These are phyloP conservation scores for Penicillium sp. DNA, from an alignment of 2,329 filamentous ascomycete genomes.

Conservation along the genomic window DNA sequence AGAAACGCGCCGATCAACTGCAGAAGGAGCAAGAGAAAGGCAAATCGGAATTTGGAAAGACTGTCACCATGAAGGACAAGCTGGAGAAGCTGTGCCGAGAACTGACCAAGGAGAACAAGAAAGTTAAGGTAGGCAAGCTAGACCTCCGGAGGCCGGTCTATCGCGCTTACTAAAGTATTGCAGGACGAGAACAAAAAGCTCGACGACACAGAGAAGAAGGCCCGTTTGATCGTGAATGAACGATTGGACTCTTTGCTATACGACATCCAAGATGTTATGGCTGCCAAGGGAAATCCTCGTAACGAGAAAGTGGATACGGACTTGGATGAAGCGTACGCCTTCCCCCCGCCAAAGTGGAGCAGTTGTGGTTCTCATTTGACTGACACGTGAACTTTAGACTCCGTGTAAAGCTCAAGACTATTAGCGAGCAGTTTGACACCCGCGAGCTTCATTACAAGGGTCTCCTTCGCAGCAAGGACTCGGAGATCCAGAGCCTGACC, in stretches of 20 bases:
- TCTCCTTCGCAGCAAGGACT: constrained; percentile 87
- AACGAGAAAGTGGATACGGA: constrained; percentile 81
- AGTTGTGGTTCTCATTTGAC: neutral
- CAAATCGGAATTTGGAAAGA: constrained; percentile 85
- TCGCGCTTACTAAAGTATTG: neutral
- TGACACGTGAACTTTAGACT: constrained; percentile 41
- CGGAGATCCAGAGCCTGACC: constrained; percentile 90
- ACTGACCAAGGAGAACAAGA: constrained; percentile 95
- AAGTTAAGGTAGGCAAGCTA: constrained; percentile 72
- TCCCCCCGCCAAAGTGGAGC: neutral
- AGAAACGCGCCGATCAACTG: constrained; percentile 88
- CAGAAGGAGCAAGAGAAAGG: constrained; percentile 96
- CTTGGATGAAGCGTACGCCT: constrained; percentile 78
- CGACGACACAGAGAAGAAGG: constrained; percentile 80
- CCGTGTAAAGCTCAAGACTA: constrained; percentile 79
- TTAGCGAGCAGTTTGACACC: constrained; percentile 95
- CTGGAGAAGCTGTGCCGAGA: constrained; percentile 94
- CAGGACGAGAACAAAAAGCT: constrained; percentile 92
- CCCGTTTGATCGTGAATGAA: constrained; percentile 79
- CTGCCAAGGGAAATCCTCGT: constrained; percentile 79
- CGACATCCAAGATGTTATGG: constrained; percentile 85
- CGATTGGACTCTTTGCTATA: constrained; percentile 77
- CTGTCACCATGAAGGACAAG: constrained; percentile 89
- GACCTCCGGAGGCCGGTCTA: neutral
- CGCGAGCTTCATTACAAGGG: constrained; percentile 93